Evolutionary conservation across 805 yeast species (phyloP), one percentile per base, ranked within the genome.

Genomic region (Kodamaea neixiangensis): DNA sequence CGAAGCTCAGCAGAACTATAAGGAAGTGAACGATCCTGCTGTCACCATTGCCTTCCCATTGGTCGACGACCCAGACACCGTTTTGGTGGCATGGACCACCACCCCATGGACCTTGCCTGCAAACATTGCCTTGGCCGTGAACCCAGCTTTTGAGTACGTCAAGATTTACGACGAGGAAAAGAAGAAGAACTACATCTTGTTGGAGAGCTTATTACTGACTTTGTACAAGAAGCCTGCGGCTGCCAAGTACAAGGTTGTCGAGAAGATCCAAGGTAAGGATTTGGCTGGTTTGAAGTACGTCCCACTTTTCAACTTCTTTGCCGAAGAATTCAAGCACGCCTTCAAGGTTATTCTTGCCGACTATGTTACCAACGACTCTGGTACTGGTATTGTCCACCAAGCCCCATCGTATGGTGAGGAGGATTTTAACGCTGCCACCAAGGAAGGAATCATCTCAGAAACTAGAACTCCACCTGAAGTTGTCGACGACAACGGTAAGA

Each of bases 71-170:
- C 91, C 89, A 56, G 83, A 87, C 63, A 89, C 96, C 48, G 76
- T 81, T 58, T 77, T 94, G 58, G 92, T 94, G 37, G 98, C 98
- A 7, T 94, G 99, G 99, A 94, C 99, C 42, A 94, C 99, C 54
- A 94, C 99, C 20, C 99, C 99, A 48, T 94, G 99, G 99, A 96
- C 99, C 46, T 78, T 94, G 66, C 99, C 99, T 39, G 88, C 97
- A 22, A 93, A 94, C 70, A 73, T 94, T 67, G 93, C 92, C 11
- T 80, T 94, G 55, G 92, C 96, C 65, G 98, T 94, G 42, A 82
- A 94, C 75, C 96, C 97, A 48, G 81, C 83, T 9, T 84, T 90
- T 55, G 97, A 91, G 73, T 94, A 94, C 65, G 87, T 88, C 61
- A 96, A 94, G 77, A 89, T 94, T 57, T 85, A 76, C 61, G 97